Evolutionary conservation across 371 early-diverging fungal genomes (phyloP), one percentile per base, ranked within the genome.

Genomic region (Saksenaea oblongispora): DNA sequence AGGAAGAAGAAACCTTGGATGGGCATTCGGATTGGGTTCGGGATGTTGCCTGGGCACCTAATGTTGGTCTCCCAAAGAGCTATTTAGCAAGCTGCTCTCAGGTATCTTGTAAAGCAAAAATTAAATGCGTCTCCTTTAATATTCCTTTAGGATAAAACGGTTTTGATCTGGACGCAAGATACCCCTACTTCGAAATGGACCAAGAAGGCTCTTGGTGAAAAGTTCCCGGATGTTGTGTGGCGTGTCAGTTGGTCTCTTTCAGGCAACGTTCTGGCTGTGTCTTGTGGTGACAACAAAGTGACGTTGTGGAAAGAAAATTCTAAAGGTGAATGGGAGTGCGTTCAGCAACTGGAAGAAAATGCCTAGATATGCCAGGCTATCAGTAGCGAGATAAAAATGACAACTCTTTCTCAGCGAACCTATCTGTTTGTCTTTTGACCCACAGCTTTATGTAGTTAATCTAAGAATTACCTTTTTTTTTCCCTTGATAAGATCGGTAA

Each of bases 21-120:
- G 96, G 94, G 0, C 99, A 98, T 75, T 84, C 89, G 18, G 98
- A 98, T 75, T 98, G 99, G 99, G 97, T 98, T n/a, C 88, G 99
- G 18, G 99, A 98, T 76, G 94, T 98, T 51, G 92, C 96, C 18
- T 98, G 92, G 86, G 98, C 98, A 31, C 99, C 99, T 26, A 95
- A 89, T 73, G 87, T 95, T 64, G 99, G 99, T 5, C 84, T 97
- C 5, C 90, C 95, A 36, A 87, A 88, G 75, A 92, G 85, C 60
- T 93, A 92, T 68, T 73, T 98, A 35, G 99, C 98, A 8, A 90
- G 89, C 63, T 96, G 97, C 76, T 95, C 96, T 37, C 97, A 97
- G 78, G 88, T 87, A 69, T 13, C 11, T 8, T 14, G 13, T 31
- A 31, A 34, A 53, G 18, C 51, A 18, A 47, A n/a, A 18, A 1